Conservation (phyloP, 2,329 filamentous ascomycete species). For the Sporothrix phasma region DNA sequence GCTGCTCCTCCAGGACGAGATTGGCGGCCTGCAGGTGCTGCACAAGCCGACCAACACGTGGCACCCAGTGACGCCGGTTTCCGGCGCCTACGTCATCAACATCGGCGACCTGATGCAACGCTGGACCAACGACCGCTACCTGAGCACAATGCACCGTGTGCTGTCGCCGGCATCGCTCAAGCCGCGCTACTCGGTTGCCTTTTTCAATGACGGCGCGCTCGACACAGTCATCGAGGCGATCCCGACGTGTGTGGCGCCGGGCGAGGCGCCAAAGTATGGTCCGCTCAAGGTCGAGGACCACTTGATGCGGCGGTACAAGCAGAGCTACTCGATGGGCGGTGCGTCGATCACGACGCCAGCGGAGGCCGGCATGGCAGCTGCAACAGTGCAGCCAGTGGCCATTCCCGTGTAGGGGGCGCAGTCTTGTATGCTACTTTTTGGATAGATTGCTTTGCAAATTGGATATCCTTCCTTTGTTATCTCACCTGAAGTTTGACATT, state of each 20-base stretch:
- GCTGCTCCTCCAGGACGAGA: constrained; percentile 40
- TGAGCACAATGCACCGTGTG: constrained; percentile 45
- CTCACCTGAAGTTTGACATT: no score
- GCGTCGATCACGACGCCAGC: constrained; percentile 5
- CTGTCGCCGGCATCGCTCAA: constrained; percentile 37
- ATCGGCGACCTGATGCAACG: constrained; percentile 38
- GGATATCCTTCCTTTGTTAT: background rate
- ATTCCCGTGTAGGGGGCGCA: background rate
- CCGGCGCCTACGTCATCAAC: constrained; percentile 41
- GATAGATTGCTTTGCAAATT: background rate
- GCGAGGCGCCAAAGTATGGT: constrained; percentile 25
- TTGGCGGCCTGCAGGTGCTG: constrained; percentile 41
- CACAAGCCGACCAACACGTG: constrained; percentile 34
- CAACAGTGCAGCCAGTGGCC: background rate
- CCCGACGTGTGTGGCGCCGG: constrained; percentile 26
- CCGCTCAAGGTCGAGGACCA: constrained; percentile 28
- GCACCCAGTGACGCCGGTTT: constrained; percentile 34
- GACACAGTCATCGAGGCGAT: constrained; percentile 27
- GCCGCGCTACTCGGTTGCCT: constrained; percentile 45
- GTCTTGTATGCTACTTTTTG: background rate
- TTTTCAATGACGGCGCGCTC: constrained; percentile 41
- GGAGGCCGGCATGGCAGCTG: background rate
- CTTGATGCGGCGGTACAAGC: constrained; percentile 22
- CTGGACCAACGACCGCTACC: constrained; percentile 46
- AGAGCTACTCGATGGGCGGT: constrained; percentile 20